Conservation (phyloP, 1,284 basidiomycete species). For the Gymnopus androsaceus region DNA sequence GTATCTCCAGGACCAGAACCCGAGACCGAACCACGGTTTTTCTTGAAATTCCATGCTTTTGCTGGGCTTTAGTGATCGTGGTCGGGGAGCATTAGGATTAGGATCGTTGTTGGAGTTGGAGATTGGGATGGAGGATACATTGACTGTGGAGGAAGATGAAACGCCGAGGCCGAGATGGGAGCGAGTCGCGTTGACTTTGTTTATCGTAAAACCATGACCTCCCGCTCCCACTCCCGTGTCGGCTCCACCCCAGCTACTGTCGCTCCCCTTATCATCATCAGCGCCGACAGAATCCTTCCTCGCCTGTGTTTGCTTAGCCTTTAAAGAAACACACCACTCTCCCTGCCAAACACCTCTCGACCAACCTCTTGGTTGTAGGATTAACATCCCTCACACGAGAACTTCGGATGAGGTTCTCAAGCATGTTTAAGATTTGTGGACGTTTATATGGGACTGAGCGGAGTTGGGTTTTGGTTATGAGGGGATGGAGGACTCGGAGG, state of each 20-base stretch:
- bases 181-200: conserved; percentile 31
- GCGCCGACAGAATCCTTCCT: conserved; percentile 21
- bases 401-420: conserved; percentile 80
- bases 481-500: conserved; percentile 92
- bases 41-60: conserved; percentile 62
- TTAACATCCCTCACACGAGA: conserved; percentile 75
- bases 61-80: conserved; percentile 49
- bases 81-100: background rate
- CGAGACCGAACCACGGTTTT: conserved; percentile 15
- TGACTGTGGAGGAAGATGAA: conserved; percentile 34
- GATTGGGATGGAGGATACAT: background rate
- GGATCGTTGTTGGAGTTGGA: background rate
- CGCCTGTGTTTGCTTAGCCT: conserved; percentile 38
- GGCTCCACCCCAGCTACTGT: conserved; percentile 4
- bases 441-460: conserved; percentile 88
- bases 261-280: conserved; percentile 22
- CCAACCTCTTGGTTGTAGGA: conserved; percentile 86
- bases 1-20: background rate
- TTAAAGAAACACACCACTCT: conserved; percentile 84
- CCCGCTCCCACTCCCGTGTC: conserved; percentile 26
- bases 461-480: conserved; percentile 94
- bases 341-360: conserved; percentile 89
- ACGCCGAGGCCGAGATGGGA: conserved; percentile 21
- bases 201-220: conserved; percentile 14
- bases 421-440: conserved; percentile 79